Evolutionary conservation across 805 yeast genomes (phyloP), one percentile per base, ranked within the genome.

Genomic region (Lachancea dasiensis): DNA sequence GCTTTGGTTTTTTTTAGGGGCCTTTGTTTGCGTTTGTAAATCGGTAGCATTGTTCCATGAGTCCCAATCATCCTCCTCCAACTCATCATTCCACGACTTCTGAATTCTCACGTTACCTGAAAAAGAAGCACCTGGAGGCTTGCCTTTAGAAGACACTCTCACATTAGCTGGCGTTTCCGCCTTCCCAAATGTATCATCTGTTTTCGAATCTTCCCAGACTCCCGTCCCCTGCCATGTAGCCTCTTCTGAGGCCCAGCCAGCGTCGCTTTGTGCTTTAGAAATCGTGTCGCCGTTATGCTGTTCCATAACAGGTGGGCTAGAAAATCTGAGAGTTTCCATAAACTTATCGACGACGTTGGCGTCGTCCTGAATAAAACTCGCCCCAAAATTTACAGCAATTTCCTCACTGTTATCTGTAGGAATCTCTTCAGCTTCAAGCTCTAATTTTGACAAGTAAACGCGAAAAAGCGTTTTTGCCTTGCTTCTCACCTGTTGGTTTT

Each of bases 391-490:
- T 15, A 51, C 44, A 23, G 50, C 51, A 5, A 48, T 31, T 2
- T 39, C 31, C 1, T 39, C 38, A 10, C 40, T 44, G 20, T 36
- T 32, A 6, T 36, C 42, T 20, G 41, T 32, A 13, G 48, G 41
- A 6, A 49, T 21, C 13, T 37, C 9, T 2, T 67, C 45, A 5
- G 75, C 72, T 31, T 70, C 79, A 4, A 49, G 52, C 33, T 70
- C 68, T 39, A 83, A 70, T 47, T 74, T 77, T 4, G 55, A 59
- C 51, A 81, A 64, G 52, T 84, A 81, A 19, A 70, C 40, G 19
- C 80, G 78, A 46, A 90, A 78, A 0, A 86, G 72, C 31, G 68
- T 60, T 48, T 75, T 75, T 0, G 96, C 95, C 51, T 81, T 84
- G 0, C 60, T 60, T 42, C 97, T 69, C 3, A 90, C 89, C 37